Percentiles rank a stretch among this genome's conserved stretches.
These are phyloP conservation scores for Sugiyamaella floridensis DNA, from an alignment of 805 yeast species.

Conservation along the genomic window DNA sequence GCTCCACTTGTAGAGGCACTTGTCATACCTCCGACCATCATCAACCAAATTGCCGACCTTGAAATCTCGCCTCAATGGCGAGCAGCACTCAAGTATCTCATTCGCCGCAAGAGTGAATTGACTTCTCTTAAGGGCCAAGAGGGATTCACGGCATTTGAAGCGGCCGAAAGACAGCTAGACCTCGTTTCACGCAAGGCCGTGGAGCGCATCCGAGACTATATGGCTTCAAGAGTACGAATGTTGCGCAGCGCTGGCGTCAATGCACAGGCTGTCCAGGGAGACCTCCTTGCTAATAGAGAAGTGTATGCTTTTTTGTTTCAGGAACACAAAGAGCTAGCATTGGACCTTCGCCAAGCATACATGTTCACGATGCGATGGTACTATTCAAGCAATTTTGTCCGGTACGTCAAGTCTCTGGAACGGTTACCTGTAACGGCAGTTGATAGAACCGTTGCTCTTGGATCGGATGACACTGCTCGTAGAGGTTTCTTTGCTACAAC, in stretches of 20 bases:
- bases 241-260: conserved; percentile 59
- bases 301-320: conserved; percentile 49
- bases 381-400: conserved; percentile 68
- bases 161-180: conserved; percentile 34
- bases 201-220: conserved; percentile 67
- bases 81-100: conserved; percentile 24
- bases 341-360: conserved; percentile 73
- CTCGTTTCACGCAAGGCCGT: conserved; percentile 54
- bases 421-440: conserved; percentile 49
- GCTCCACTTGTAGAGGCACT: conserved; percentile 73
- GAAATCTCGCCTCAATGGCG: conserved; percentile 58
- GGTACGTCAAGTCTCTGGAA: conserved; percentile 67
- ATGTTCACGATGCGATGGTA: conserved; percentile 90
- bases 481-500: conserved; percentile 17
- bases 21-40: conserved; percentile 66
- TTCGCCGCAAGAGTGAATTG: conserved; percentile 17
- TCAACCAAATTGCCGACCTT: conserved; percentile 50
- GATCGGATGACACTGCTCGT: conserved; percentile 33
- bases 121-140: conserved; percentile 9
- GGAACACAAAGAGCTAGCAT: conserved; percentile 56
- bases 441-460: conserved; percentile 52
- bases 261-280: conserved; percentile 68
- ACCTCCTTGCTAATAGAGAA: conserved; percentile 56
- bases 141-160: conserved; percentile 17
- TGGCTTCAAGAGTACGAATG: conserved; percentile 58